These are phyloP conservation scores for Chlorella sp. DNA, from an alignment of 139 green algal genomes.

Conservation along the genomic window DNA sequence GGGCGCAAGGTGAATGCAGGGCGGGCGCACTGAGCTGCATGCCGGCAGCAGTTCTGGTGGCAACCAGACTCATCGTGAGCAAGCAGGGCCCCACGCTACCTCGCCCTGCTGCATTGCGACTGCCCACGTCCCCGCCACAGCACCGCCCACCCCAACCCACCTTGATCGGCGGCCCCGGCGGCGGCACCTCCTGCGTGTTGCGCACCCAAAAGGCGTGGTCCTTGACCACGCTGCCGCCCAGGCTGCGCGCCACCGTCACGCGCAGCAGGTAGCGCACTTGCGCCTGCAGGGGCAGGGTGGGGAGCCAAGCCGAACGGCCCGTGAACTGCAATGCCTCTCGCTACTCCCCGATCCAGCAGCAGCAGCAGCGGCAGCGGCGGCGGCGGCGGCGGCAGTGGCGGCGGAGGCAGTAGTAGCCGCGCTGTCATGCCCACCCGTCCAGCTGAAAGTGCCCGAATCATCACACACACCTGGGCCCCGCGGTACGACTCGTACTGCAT, in stretches of 20 bases:
- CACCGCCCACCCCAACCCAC: slow-evolving; percentile 42
- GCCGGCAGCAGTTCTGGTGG: too few relatives aligned
- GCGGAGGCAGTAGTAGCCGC: too few relatives aligned
- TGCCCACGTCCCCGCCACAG: too few relatives aligned
- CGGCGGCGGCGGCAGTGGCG: too few relatives aligned
- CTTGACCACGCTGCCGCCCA: slow-evolving; percentile 77
- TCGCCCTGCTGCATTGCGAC: too few relatives aligned
- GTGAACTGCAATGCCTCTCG: not conserved
- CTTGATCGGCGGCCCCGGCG: slow-evolving; percentile 72
- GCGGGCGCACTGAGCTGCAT: too few relatives aligned
- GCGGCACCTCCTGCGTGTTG: slow-evolving; percentile 62
- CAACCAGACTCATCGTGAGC: too few relatives aligned
- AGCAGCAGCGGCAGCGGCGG: too few relatives aligned
- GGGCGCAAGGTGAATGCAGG: too few relatives aligned
- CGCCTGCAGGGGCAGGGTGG: slow-evolving; percentile 44
- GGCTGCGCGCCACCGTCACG: slow-evolving; percentile 82
- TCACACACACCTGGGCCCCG: slow-evolving; percentile 72
- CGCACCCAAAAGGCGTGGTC: slow-evolving; percentile 93
- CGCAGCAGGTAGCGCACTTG: slow-evolving; percentile 81
- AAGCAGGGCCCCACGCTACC: too few relatives aligned
- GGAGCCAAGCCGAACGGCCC: too few relatives aligned
- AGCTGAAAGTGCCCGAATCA: not conserved
- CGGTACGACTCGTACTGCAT: slow-evolving; percentile 97
- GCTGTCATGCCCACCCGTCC: too few relatives aligned
- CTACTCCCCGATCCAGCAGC: not conserved